These are phyloP conservation scores for Hypomontagnella monticulosa DNA, from an alignment of 495 filamentous ascomycete genomes.

Conservation along the genomic window DNA sequence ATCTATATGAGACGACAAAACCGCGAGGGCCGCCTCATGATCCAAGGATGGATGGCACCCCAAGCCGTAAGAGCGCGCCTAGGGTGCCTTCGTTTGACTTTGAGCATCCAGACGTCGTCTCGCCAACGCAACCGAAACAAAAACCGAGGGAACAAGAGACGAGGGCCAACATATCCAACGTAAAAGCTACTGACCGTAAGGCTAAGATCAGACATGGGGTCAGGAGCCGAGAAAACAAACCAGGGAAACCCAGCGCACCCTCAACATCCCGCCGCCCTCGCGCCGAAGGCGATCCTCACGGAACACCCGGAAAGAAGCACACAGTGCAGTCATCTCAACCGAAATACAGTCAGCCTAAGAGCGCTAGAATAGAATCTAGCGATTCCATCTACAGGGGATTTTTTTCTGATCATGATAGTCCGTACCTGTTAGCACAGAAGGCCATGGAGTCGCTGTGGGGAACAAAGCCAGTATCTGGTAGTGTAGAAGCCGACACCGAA, in stretches of 20 bases:
- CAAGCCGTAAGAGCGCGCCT: not conserved
- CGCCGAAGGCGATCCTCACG: too few relatives aligned
- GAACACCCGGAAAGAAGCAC: too few relatives aligned
- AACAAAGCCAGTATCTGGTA: too few relatives aligned
- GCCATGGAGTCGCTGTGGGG: not conserved
- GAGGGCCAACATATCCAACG: not conserved
- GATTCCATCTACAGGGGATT: too few relatives aligned
- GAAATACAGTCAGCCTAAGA: too few relatives aligned
- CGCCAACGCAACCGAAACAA: not conserved
- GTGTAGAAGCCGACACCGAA: too few relatives aligned
- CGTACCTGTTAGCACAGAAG: too few relatives aligned
- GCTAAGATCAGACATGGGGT: too few relatives aligned
- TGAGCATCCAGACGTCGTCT: not conserved
- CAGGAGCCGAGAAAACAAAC: not conserved
- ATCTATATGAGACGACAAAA: not conserved
- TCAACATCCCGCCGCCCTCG: not conserved
- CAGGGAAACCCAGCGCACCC: not conserved
- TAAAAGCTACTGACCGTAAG: too few relatives aligned
- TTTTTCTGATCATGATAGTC: too few relatives aligned
- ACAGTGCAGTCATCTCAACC: too few relatives aligned
- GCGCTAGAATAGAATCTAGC: too few relatives aligned
- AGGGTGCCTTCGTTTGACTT: not conserved
- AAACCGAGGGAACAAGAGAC: not conserved
- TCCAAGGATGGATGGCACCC: not conserved
- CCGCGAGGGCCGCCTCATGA: not conserved